Evolutionary conservation across 768 basidiomycete species (phyloP).

Genomic region (Epithele typhae): DNA sequence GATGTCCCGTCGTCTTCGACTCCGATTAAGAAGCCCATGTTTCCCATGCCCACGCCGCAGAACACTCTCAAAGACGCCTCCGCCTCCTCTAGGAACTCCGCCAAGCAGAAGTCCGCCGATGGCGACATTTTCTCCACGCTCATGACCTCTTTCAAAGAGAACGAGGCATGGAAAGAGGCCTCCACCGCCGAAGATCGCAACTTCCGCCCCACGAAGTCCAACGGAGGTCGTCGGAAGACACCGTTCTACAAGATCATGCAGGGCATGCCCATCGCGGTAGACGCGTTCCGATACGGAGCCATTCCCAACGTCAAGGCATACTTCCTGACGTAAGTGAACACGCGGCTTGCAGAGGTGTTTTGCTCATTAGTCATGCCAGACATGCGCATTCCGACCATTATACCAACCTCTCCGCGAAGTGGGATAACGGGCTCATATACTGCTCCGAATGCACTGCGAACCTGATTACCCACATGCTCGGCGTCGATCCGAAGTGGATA

Average conservation of each 20-base stretch:
- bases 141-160: conserved; percentile 84
- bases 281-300: conserved; percentile 91
- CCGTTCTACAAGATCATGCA: conserved; percentile 96
- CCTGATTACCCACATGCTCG: conserved; percentile 86
- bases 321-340: conserved; percentile 69
- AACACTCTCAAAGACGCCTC: no score
- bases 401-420: conserved; percentile 82
- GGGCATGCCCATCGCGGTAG: conserved; percentile 97
- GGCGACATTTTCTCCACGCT: conserved; percentile 66
- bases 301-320: conserved; percentile 90
- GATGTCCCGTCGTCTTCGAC: conserved; percentile 4
- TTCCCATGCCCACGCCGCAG: no score
- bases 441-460: conserved; percentile 94
- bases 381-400: conserved; percentile 98
- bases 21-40: no score
- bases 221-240: conserved; percentile 61
- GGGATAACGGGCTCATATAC: conserved; percentile 93
- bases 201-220: conserved; percentile 42
- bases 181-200: conserved; percentile 44
- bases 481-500: conserved; percentile 87
- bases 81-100: neutral
- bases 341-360: neutral
- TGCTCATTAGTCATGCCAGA: conserved; percentile 33
- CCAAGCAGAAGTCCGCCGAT: conserved; percentile 12
- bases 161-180: conserved; percentile 83